Conservation (phyloP, 2,329 filamentous ascomycete species). For the Orbilia blumenaviensis region DNA sequence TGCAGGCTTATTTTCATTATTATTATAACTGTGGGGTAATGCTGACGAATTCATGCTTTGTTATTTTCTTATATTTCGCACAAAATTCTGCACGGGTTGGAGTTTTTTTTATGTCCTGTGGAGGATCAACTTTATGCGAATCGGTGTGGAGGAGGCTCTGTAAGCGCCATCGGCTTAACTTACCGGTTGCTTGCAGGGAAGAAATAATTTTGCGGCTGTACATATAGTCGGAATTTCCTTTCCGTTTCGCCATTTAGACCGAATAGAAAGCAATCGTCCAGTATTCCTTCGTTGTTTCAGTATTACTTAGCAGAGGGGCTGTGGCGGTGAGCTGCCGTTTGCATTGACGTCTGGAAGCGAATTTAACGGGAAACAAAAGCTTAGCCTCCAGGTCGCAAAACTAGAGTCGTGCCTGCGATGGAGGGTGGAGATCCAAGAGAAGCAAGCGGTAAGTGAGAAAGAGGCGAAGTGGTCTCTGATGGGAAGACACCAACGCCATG, state of each 20-base stretch:
- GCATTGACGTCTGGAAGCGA: constrained; percentile 36
- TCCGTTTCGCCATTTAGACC: constrained; percentile 28
- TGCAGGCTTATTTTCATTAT: constrained; percentile 1
- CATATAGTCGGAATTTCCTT: constrained; percentile 21
- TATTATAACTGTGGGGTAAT: constrained; percentile 21
- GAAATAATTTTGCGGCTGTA: constrained; percentile 29
- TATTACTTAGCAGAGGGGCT: neutral
- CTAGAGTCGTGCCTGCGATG: neutral
- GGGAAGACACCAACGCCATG: constrained; percentile 46
- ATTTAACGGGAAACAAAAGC: constrained; percentile 6
- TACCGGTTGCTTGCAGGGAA: constrained; percentile 18
- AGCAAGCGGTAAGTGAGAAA: constrained; percentile 19
- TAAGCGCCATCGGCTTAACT: constrained; percentile 37
- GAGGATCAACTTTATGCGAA: constrained; percentile 24
- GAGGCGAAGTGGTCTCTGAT: constrained; percentile 25
- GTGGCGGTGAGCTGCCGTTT: neutral
- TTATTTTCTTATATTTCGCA: constrained; percentile 24
- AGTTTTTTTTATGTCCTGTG: constrained; percentile 13
- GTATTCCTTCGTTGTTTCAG: neutral
- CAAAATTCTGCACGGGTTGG: constrained; percentile 31
- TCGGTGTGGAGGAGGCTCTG: constrained; percentile 28
- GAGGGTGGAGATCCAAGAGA: neutral
- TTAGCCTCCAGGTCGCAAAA: constrained; percentile 3
- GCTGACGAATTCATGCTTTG: constrained; percentile 40
- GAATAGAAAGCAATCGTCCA: constrained; percentile 13